Evolutionary conservation across 495 filamentous ascomycete genomes (phyloP), one percentile per base, ranked within the genome.

Genomic region (Niebla homalea): DNA sequence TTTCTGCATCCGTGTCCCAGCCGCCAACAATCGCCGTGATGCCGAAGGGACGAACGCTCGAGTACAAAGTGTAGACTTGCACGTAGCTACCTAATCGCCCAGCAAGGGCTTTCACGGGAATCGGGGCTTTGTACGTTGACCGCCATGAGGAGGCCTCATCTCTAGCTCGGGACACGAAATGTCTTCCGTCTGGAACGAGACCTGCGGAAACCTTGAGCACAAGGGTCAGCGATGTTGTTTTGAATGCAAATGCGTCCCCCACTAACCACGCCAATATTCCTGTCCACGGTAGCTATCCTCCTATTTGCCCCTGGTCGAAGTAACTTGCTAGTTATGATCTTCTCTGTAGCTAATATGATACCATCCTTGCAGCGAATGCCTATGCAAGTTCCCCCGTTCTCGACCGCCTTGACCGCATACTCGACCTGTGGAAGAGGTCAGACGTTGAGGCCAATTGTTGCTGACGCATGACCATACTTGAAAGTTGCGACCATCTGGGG

Each of bases 281-380:
- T 79, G 70, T 98, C 92, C 25, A 97, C 78, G 6, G 89, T 94
- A 54, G 87, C 81, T 70, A 97, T 97, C 60, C 89, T 81, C 75
- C 94, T 94, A 72, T 98, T 98, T 52, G 89, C 88, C 60, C 81
- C 83, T 36, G 83, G 79, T 65, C 96, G 95, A 58, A 97, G 74
- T 58, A 98, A 78, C 68, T 95, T 96, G 73, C 89, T 95, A 35
- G 80, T 81, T 68, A 97, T 77, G 57, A 97, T 81, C 73, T 98
- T 98, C 74, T 98, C 92, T 44, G 94, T 84, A 36, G 93, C 92
- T 51, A 98, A 76, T 49, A 98, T 87, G 38, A 98, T 87, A 56
- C 92, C 92, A 69, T 97, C 87, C 67, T 93, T 93, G 75, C 90
- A 96, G 61, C 89, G 76, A 67, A 98, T 94, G 57, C 92, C 92